Evolutionary conservation across 306 rosid genomes (phyloP).

Genomic region (Rosa lucieae): DNA sequence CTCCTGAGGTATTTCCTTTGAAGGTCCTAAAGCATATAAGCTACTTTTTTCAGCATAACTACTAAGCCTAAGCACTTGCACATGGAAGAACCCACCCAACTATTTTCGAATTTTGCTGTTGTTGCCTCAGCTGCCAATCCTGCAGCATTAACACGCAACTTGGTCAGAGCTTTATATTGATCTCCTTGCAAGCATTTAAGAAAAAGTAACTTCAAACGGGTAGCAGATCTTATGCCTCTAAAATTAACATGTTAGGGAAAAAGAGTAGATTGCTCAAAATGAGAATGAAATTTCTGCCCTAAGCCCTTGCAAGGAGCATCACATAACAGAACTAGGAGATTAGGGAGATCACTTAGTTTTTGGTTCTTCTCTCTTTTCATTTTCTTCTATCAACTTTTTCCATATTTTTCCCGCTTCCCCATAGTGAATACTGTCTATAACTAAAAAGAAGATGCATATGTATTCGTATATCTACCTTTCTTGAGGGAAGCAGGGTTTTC

Average conservation of each 20-base stretch:
- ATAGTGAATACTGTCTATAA: not conserved
- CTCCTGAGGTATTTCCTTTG: not conserved
- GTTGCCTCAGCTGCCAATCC: conserved; percentile 38
- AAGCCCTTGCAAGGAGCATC: not conserved
- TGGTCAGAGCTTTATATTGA: not conserved
- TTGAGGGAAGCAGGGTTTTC: conserved; percentile 31
- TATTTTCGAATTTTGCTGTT: conserved; percentile 21
- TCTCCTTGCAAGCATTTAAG: not conserved
- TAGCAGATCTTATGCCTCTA: not conserved
- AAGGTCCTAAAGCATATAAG: conserved; percentile 5
- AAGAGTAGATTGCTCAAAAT: not conserved
- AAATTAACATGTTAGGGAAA: not conserved
- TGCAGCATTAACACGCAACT: conserved; percentile 28
- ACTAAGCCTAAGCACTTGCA: conserved; percentile 29
- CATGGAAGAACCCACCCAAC: conserved; percentile 44
- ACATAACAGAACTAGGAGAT: not conserved
- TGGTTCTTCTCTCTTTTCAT: not conserved
- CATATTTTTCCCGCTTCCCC: not conserved
- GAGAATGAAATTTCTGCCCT: not conserved
- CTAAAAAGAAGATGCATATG: not conserved
- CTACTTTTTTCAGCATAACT: not conserved
- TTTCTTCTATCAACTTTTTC: not conserved
- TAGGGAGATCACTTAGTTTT: not conserved
- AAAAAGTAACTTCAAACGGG: not conserved
- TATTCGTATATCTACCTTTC: conserved; percentile 32